Evolutionary conservation across 805 yeast species (phyloP), one percentile per base, ranked within the genome.

Genomic region (Ogataea thermomethanolica): DNA sequence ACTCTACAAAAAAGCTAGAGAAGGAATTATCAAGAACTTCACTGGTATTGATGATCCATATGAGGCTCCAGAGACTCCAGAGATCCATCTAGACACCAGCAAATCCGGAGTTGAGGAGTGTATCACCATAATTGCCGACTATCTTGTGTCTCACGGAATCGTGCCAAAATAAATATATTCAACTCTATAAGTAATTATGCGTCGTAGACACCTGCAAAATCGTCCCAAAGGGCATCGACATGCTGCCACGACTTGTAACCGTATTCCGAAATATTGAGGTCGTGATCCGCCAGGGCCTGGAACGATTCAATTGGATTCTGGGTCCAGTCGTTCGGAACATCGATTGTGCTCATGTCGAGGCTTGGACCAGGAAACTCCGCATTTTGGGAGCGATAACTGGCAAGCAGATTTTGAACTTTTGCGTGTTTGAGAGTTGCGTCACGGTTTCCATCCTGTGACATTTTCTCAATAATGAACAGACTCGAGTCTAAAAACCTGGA

Each of bases 11-110:
- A 91, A 91, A 74, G 98, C 98, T 12, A 80, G 97, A 64, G 93
- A 89, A 58, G 98, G 98, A 25, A 69, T 84, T 46, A 90, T 90
- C 63, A 86, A 86, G 66, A 95, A 90, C 59, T 90, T 90, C 69
- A 90, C 98, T 11, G 98, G 98, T 42, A 84, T 90, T 43, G 81
- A 89, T 49, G 97, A 96, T 8, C 98, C 98, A 27, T 90, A 90
- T 63, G 98, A 90, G 70, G 93, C 85, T 3, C 98, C 98, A 36
- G 83, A 74, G 51, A 56, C 65, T 25, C 87, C 98, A 21, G 98
- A 90, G 67, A 71, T 90, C 44, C 90, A 83, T 59, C 67, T 90
- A 59, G 77, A 76, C 53, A 87, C 91, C 43, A 82, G 84, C 58
- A 71, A 78, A 54, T 67, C 72, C 39, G 66, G 84, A 29, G 77